These are phyloP conservation scores for Ambrosia artemisiifolia DNA, from an alignment of 129 eudicot genomes.

Conservation along the genomic window DNA sequence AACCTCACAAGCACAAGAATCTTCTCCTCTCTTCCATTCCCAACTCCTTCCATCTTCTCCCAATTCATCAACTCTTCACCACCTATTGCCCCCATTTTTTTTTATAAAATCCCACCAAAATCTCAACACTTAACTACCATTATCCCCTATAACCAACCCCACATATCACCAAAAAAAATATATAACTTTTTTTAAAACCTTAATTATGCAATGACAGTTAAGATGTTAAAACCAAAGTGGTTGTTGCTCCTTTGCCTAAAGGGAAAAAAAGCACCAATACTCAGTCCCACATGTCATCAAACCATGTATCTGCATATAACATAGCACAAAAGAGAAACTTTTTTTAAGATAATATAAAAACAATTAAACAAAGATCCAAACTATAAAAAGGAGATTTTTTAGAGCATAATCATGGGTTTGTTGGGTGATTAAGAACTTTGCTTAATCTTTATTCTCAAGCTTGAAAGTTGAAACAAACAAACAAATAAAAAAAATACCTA, in stretches of 20 bases:
- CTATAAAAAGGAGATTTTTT: conserved; percentile 13
- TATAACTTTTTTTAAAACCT: conserved; percentile 29
- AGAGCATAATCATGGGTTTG: conserved; percentile 48
- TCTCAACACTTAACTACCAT: conserved; percentile 19
- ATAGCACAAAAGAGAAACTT: conserved; percentile 33
- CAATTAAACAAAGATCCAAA: conserved; percentile 19
- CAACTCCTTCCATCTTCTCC: conserved; percentile 58
- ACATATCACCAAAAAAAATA: conserved; percentile 1
- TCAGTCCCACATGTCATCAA: conserved; percentile 39
- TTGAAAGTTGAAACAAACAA: not conserved
- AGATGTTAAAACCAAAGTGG: conserved; percentile 32
- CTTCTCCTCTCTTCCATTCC: conserved; percentile 77
- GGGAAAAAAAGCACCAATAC: conserved; percentile 29
- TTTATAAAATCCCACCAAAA: conserved; percentile 10
- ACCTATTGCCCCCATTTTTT: conserved; percentile 79
- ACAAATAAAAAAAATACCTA: conserved; percentile 20
- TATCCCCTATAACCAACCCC: conserved; percentile 5
- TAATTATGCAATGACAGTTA: conserved; percentile 37
- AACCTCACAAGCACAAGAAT: conserved; percentile 91
- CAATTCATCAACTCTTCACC: conserved; percentile 72
- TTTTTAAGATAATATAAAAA: conserved; percentile 15
- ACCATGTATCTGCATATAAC: conserved; percentile 39
- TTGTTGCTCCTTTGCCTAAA: conserved; percentile 36
- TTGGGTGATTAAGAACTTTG: conserved; percentile 72
- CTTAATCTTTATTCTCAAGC: conserved; percentile 57